Evolutionary conservation across 192 early-diverging fungal species (phyloP).

Genomic region (Linnemannia schmuckeri): DNA sequence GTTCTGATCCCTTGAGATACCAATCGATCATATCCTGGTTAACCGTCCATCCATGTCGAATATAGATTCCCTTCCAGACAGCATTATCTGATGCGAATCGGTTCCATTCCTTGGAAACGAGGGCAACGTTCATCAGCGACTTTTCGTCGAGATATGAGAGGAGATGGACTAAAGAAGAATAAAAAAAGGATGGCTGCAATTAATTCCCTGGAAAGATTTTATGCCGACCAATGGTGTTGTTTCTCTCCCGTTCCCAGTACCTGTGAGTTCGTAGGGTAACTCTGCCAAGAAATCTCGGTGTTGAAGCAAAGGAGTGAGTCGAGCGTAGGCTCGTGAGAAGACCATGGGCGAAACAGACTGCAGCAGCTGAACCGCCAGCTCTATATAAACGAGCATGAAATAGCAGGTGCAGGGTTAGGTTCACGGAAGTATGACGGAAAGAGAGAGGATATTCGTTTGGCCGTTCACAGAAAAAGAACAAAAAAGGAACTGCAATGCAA

Average conservation of each 20-base stretch:
- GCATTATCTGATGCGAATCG: slow-evolving; percentile 69
- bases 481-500: neutral
- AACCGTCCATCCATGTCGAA: slow-evolving; percentile 56
- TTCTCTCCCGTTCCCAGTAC: slow-evolving; percentile 1
- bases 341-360: slow-evolving; percentile 52
- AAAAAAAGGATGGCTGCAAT: neutral
- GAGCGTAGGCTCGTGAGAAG: slow-evolving; percentile 39
- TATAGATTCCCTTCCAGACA: slow-evolving; percentile 73
- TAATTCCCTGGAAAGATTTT: neutral
- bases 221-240: neutral
- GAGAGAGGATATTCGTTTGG: neutral
- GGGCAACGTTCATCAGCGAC: slow-evolving; percentile 60
- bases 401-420: neutral
- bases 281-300: slow-evolving; percentile 51
- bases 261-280: slow-evolving; percentile 44
- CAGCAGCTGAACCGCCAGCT: slow-evolving; percentile 43
- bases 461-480: neutral
- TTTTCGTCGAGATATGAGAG: slow-evolving; percentile 63
- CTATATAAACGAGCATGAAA: slow-evolving; percentile 3
- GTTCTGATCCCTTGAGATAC: slow-evolving; percentile 37
- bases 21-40: slow-evolving; percentile 56
- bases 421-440: neutral
- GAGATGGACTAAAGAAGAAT: slow-evolving; percentile 52
- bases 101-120: slow-evolving; percentile 72
- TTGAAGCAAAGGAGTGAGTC: slow-evolving; percentile 37